Base-by-base conservation (phyloP, 2,329 filamentous ascomycete genomes). In the Neofusicoccum laricinum region DNA sequence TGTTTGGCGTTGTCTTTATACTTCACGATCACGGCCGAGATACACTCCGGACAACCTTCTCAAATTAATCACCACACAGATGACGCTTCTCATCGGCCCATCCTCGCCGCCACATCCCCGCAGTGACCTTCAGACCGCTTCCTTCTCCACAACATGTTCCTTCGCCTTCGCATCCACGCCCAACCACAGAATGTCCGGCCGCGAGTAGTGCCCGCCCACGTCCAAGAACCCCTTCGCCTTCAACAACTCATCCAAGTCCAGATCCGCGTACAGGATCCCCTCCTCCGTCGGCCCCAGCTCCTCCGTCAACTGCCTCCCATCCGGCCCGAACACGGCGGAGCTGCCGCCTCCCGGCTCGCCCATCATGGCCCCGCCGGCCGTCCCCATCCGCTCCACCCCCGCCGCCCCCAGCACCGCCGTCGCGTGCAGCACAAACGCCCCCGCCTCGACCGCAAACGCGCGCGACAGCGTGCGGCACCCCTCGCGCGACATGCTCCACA, bases 401-500 rank as follows among this genome's bases (percentile, higher is more conserved):
- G 76, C 70, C 6, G 81, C 68, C 0, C 76, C 78, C 57, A 85
- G 75, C 2, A 87, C 77, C 0, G 79, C 72, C 0, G 84, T 85
- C 53, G 75, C 75, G 67, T 85, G 83, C 2, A 87, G 77, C 0
- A 88, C 85, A 65, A 83, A 88, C 0, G 82, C 72, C 8, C 78
- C 76, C 1, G 82, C 80, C 69, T 88, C 86, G 8, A 88, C 81
- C 1, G 86, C 85, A 67, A 87, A 86, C 0, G 81, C 79, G 66
- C 82, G 82, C 0, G 83, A 81, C 1, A 86, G 74, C 49, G 69
- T 78, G 34, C 77, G 77, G 64, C 77, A 80, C 4, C 61, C 61
- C 14, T 63, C 61, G n/a, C 21, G 21, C 25, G 45, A 53, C 61
- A 63, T 63, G 19, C 12, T 19, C 61, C 61, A 63, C 17, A 63